Percentiles rank a stretch among this genome's conserved stretches.
phyloP scores from a whole-genome alignment of 1,139 yeast species.

The Debaryomyces robertsiae region DNA sequence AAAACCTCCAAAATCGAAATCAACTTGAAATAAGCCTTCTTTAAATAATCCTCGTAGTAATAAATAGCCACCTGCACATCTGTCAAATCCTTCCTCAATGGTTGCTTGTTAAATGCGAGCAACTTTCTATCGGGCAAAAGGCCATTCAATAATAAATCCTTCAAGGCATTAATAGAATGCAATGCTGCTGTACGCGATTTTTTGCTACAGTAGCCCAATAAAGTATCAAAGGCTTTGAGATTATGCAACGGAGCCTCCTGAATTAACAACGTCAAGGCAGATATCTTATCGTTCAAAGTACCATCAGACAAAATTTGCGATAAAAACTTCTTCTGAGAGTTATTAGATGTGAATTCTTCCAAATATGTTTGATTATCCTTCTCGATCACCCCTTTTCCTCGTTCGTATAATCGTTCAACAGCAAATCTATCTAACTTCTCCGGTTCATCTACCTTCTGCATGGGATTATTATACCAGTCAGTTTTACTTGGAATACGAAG shows the following conservation, averaged over 20 bases:
- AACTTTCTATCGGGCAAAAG: slow-evolving; percentile 86
- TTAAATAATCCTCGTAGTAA: slow-evolving; percentile 89
- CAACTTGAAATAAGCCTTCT: slow-evolving; percentile 69
- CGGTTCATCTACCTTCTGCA: slow-evolving; percentile 39
- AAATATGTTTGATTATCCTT: slow-evolving; percentile 72
- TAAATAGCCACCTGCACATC: slow-evolving; percentile 63
- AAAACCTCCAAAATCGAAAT: slow-evolving; percentile 71
- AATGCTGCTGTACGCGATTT: slow-evolving; percentile 93
- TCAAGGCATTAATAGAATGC: slow-evolving; percentile 85
- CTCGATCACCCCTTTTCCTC: slow-evolving; percentile 68
- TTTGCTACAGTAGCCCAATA: slow-evolving; percentile 79
- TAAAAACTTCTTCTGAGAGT: slow-evolving; percentile 86
- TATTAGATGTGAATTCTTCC: slow-evolving; percentile 76
- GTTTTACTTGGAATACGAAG: slow-evolving; percentile 63
- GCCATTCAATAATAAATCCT: slow-evolving; percentile 82
- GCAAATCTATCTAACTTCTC: slow-evolving; percentile 49
- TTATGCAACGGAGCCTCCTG: slow-evolving; percentile 97
- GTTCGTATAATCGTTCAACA: slow-evolving; percentile 58
- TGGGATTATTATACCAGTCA: slow-evolving; percentile 69
- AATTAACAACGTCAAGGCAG: slow-evolving; percentile 86
- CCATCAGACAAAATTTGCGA: slow-evolving; percentile 88
- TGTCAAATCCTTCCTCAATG: slow-evolving; percentile 51
- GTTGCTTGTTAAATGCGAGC: slow-evolving; percentile 79
- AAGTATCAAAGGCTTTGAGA: slow-evolving; percentile 75
- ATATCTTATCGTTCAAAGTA: slow-evolving; percentile 92